Evolutionary conservation across 768 basidiomycete species (phyloP), one percentile per base, ranked within the genome.

Genomic region (Lactifluus hygrophoroides): DNA sequence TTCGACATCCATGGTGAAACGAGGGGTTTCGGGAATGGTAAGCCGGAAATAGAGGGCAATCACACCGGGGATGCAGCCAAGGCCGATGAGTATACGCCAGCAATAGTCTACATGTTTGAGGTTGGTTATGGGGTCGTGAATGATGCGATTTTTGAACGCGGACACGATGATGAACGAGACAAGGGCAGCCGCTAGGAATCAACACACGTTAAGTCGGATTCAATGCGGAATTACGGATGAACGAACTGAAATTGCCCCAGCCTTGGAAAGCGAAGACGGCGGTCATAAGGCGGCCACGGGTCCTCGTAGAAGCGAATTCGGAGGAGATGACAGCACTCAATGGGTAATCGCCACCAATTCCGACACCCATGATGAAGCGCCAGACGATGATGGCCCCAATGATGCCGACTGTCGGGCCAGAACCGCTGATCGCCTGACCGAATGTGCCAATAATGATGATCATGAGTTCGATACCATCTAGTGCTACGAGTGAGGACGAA

Each of bases 1-100:
- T 71, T 93, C 90, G 59, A 94, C 81, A 75, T 94, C 92, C 87
- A 94, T 93, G 58, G 92, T 95, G 70, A 80, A 84, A 56, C 92
- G 89, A 27, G 92, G 92, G 0, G 91, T 94, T 70, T 94, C 91
- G 3, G 92, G 90, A 66, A 94, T 93, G 25, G 91, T 93, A 34
- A 94, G 79, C 69, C 92, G 89, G 86, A 90, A 94, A 76, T 92
- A 94, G 51, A 94, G 82, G 19, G 90, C 91, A 56, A 92, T 68
- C 42, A 76, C 77, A 55, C 82, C 92, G 34, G 92, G 93, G 50
- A 95, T 75, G 56, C 85, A 88, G 45, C 92, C 92, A 37, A 94
- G 76, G 66, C 92, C 92, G 69, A 95, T 91, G 67, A 94, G 78
- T 50, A 94, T 73, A 66, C 92, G 86, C 92, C 92, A 94, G 68